phyloP scores from a whole-genome alignment of 2,329 filamentous ascomycete species.

The Xylariaceae sp. region DNA sequence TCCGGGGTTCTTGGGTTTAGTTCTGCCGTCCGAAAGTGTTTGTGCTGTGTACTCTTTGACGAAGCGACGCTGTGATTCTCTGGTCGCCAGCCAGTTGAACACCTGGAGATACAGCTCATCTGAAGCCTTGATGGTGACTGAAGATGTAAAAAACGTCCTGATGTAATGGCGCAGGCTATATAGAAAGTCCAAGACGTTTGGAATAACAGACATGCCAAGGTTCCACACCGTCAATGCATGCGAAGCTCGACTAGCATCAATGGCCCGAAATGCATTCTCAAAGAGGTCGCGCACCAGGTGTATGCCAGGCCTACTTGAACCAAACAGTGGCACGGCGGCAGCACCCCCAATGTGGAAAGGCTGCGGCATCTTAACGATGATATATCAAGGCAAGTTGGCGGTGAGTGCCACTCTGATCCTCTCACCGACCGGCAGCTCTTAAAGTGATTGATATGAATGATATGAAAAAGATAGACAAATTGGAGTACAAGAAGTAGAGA shows the following conservation, averaged over 20 bases:
- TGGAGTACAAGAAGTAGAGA: background rate
- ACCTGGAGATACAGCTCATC: conserved; percentile 21
- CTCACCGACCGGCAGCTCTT: too few species aligned
- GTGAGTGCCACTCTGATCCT: too few species aligned
- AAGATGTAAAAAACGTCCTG: conserved; percentile 15
- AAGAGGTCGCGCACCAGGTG: conserved; percentile 7
- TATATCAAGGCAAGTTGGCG: background rate
- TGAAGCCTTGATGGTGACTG: conserved; percentile 7
- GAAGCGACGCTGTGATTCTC: conserved; percentile 8
- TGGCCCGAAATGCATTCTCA: background rate
- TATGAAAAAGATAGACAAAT: too few species aligned
- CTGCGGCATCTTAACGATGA: conserved; percentile 8
- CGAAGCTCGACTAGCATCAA: background rate
- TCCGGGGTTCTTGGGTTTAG: background rate
- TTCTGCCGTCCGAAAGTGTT: background rate
- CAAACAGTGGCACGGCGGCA: conserved; percentile 4
- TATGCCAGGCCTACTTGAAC: background rate
- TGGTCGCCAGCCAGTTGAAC: conserved; percentile 29
- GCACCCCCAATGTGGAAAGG: conserved; percentile 17
- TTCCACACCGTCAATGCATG: background rate
- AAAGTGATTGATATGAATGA: too few species aligned
- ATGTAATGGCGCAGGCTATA: conserved; percentile 6
- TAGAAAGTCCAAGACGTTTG: conserved; percentile 1
- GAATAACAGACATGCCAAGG: conserved; percentile 1
- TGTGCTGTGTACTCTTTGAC: conserved; percentile 17